Evolutionary conservation across 2,329 filamentous ascomycete genomes (phyloP), one percentile per base, ranked within the genome.

Genomic region (Botrytis medusae): DNA sequence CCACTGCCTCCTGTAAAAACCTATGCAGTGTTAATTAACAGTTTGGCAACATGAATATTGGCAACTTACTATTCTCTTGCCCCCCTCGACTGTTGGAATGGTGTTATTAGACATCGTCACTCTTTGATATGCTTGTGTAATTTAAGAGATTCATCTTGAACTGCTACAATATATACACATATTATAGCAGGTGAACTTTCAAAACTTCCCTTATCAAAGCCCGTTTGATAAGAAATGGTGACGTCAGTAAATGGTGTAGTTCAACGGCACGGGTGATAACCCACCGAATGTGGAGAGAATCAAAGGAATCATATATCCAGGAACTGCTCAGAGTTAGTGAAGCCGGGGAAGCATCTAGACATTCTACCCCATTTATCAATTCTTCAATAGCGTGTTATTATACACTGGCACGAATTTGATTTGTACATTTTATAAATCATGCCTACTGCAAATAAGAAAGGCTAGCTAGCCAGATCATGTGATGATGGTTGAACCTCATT

Each of bases 1-100:
- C 81, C 82, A 60, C 79, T 81, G 22, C 82, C 81, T 1, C 81
- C 82, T 22, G 81, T 82, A 71, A 83, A 81, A 48, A 82, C 80
- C 77, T 78, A 51, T 5, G 22, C 9, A 29, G n/a, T 44, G 34
- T 59, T 51, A 59, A 69, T 32, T 2, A 57, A 51, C 20, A n/a
- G 32, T 61, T 25, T 1, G 40, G 18, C 29, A 20, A 1, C 18
- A 34, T 22, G 7, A 22, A 6, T 10, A 60, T 60, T 60, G 32
- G 57, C 9, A 20, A 34, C 29, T 34, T 20, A 60, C 57, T 60
- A 34, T 60, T 10, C 57, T 60, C 32, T 60, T 60, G 8, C 57
- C 57, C 18, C 57, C 29, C 29, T 60, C 57, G 9, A 34, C 57
- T 60, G 32, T 34, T 40, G 59, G 34, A 7, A 61, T 20, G 59